phyloP scores from a whole-genome alignment of 2,329 filamentous ascomycete genomes.

The Pseudogymnoascus sp. region DNA sequence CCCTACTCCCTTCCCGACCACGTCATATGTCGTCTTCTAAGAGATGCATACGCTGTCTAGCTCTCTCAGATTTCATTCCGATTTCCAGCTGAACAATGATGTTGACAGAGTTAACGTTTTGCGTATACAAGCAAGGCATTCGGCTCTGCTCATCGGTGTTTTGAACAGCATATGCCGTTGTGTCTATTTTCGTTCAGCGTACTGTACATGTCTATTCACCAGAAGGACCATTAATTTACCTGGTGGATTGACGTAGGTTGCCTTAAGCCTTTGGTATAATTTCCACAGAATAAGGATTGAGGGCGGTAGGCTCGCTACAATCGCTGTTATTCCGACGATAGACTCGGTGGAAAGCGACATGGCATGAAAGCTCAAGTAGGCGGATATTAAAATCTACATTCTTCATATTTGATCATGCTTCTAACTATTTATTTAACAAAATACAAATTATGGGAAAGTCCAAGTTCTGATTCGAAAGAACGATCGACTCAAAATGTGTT shows the following conservation, averaged over 20 bases:
- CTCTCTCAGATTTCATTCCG: not conserved
- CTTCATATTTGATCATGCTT: not conserved
- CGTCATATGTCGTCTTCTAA: not conserved
- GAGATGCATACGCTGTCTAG: not conserved
- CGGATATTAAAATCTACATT: not conserved
- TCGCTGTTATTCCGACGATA: not conserved
- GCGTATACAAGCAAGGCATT: not conserved
- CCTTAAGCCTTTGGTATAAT: not conserved
- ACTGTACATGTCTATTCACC: not conserved
- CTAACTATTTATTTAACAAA: not conserved
- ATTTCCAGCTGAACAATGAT: not conserved
- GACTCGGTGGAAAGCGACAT: not conserved
- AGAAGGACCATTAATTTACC: not conserved
- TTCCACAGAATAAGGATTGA: not conserved
- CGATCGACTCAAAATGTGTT: not conserved
- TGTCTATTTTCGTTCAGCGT: not conserved
- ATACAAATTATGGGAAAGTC: not conserved
- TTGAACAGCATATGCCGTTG: not conserved
- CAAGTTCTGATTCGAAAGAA: not conserved
- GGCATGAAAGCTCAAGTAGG: not conserved
- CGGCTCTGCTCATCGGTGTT: not conserved
- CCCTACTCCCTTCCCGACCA: not conserved
- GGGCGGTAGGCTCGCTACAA: not conserved
- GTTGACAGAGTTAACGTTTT: not conserved
- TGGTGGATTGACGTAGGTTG: not conserved